Conservation (phyloP, 352 stramenopile species). For the Pythium biforme region DNA sequence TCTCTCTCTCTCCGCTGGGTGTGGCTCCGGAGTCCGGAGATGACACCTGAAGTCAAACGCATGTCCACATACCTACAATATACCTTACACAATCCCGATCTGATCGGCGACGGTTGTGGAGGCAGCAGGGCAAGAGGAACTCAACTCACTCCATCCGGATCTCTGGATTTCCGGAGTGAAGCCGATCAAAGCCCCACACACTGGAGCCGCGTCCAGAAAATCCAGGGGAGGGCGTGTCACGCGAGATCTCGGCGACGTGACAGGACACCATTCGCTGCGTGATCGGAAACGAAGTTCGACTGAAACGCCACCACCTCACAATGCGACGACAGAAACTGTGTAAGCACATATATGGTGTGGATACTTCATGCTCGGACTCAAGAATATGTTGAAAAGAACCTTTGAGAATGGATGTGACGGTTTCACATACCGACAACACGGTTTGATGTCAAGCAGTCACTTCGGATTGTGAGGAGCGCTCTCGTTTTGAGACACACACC, state of each 20-base stretch:
- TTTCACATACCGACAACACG: background rate
- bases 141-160: background rate
- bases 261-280: background rate
- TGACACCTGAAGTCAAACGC: too few species aligned
- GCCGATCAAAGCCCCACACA: too few species aligned
- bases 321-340: background rate
- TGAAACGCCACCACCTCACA: background rate
- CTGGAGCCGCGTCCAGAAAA: background rate
- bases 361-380: background rate
- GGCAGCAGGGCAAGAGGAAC: background rate
- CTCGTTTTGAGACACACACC: background rate
- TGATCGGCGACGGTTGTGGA: background rate
- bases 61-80: too few species aligned
- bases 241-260: background rate
- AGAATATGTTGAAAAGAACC: background rate
- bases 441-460: too few species aligned
- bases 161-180: background rate
- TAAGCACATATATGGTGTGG: background rate
- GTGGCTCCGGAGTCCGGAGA: background rate
- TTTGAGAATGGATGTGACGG: background rate
- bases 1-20: background rate
- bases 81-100: too few species aligned
- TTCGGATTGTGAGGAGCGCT: too few species aligned
- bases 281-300: background rate
- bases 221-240: background rate